These are phyloP conservation scores for Dimargaris verticillata DNA, from an alignment of 192 early-diverging fungal species.

Conservation along the genomic window DNA sequence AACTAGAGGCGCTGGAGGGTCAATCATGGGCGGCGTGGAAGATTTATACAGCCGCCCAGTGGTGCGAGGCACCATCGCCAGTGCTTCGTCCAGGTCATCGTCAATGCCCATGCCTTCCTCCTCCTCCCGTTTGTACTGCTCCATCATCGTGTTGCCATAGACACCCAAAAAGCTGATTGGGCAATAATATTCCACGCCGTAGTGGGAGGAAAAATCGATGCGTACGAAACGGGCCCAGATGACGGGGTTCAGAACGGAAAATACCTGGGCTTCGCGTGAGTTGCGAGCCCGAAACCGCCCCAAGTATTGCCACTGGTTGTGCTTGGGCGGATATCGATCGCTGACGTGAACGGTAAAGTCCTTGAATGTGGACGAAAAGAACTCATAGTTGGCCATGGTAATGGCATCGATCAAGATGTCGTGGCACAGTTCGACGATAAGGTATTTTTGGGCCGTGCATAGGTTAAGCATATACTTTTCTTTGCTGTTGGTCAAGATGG, in stretches of 20 bases:
- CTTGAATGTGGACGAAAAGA: constrained; percentile 87
- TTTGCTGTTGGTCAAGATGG: constrained; percentile 78
- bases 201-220: constrained; percentile 75
- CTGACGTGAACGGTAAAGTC: constrained; percentile 66
- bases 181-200: constrained; percentile 87
- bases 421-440: constrained; percentile 89
- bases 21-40: constrained; percentile 3
- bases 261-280: constrained; percentile 74
- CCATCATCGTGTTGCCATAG: constrained; percentile 84
- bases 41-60: background rate
- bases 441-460: constrained; percentile 66
- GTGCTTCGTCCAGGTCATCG: constrained; percentile 11
- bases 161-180: constrained; percentile 76
- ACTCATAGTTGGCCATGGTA: constrained; percentile 87
- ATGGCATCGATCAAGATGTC: constrained; percentile 82
- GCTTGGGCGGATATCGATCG: constrained; percentile 56
- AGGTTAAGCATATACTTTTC: constrained; percentile 93
- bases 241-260: constrained; percentile 52
- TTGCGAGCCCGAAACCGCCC: constrained; percentile 77
- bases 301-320: constrained; percentile 60
- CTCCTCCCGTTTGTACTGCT: constrained; percentile 55
- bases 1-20: background rate
- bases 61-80: constrained; percentile 8
- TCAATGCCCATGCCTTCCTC: constrained; percentile 6
- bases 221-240: constrained; percentile 76